Conservation (phyloP, 768 basidiomycete species). For the Lactarius quietus region DNA sequence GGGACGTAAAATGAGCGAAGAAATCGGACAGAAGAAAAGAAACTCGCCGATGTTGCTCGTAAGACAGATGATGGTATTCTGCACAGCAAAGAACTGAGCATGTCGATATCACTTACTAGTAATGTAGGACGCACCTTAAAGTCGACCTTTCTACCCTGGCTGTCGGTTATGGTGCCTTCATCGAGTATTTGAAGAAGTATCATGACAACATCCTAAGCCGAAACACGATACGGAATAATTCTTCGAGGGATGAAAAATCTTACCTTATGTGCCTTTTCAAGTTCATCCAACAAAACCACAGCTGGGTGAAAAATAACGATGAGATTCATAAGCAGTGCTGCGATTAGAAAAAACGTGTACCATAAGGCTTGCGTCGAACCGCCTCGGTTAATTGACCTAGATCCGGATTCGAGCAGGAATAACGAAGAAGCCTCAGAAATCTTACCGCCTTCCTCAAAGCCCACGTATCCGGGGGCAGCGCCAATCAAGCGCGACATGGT, state of each 20-base stretch:
- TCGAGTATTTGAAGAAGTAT: conserved; percentile 89
- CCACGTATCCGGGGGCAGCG: conserved; percentile 88
- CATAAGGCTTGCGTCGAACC: conserved; percentile 57
- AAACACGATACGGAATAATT: not conserved
- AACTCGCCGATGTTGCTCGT: conserved; percentile 82
- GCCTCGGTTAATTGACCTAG: conserved; percentile 61
- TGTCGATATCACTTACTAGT: not conserved
- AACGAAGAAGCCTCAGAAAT: conserved; percentile 21
- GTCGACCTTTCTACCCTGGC: conserved; percentile 87
- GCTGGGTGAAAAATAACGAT: not conserved
- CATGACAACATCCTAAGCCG: conserved; percentile 74
- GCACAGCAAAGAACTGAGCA: conserved; percentile 2
- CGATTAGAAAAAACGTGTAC: conserved; percentile 31
- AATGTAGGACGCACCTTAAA: conserved; percentile 59
- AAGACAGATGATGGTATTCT: conserved; percentile 90
- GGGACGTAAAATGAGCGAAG: not conserved
- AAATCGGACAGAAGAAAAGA: not conserved
- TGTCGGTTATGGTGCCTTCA: conserved; percentile 87
- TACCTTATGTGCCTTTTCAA: conserved; percentile 81
- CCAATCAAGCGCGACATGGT: conserved; percentile 89
- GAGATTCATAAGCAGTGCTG: not conserved
- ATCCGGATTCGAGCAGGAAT: not conserved
- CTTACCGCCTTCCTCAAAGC: conserved; percentile 64
- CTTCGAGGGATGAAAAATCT: not conserved
- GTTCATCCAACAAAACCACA: conserved; percentile 63